Percentiles rank a stretch among this genome's conserved stretches.
Evolutionary conservation across 1,139 yeast species (phyloP).

Genomic region (Saccharomycopsis hybrid): DNA sequence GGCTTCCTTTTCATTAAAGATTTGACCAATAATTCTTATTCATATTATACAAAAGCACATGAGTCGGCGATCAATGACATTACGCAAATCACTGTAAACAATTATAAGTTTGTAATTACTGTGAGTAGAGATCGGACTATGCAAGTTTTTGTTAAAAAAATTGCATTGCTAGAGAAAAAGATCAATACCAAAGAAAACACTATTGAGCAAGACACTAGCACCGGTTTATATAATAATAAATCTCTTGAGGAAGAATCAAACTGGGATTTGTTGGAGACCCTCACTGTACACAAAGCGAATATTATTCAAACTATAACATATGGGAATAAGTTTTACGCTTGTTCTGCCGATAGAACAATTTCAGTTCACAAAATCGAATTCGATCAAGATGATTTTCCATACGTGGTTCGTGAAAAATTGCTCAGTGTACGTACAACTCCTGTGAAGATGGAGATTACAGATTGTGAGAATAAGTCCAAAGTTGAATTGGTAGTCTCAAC

Average conservation of each 20-base stretch:
- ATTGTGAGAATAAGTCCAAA: neutral
- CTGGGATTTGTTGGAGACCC: slow-evolving; percentile 53
- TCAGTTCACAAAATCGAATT: slow-evolving; percentile 40
- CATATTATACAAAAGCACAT: slow-evolving; percentile 38
- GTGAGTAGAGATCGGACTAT: slow-evolving; percentile 59
- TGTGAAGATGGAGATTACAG: slow-evolving; percentile 29
- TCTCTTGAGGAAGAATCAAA: slow-evolving; percentile 8
- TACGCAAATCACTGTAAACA: slow-evolving; percentile 28
- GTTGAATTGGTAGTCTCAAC: slow-evolving; percentile 44
- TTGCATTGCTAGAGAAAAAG: no score
- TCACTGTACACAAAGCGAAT: slow-evolving; percentile 53
- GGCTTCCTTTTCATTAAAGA: slow-evolving; percentile 33
- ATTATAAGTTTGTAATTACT: slow-evolving; percentile 33
- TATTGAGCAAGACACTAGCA: neutral
- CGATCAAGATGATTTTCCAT: slow-evolving; percentile 23
- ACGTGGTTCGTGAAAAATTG: slow-evolving; percentile 35
- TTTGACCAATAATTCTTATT: slow-evolving; percentile 1
- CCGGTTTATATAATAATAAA: slow-evolving; percentile 2
- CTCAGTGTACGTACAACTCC: slow-evolving; percentile 49
- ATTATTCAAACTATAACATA: slow-evolving; percentile 33
- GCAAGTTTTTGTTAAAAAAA: slow-evolving; percentile 38
- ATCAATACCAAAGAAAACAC: slow-evolving; percentile 14
- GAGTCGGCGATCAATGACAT: slow-evolving; percentile 44
- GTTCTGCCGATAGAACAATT: slow-evolving; percentile 55
- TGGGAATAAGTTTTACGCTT: slow-evolving; percentile 37